Evolutionary conservation across 2,329 filamentous ascomycete genomes (phyloP), one percentile per base, ranked within the genome.

Genomic region (Xylariaceae sp.): DNA sequence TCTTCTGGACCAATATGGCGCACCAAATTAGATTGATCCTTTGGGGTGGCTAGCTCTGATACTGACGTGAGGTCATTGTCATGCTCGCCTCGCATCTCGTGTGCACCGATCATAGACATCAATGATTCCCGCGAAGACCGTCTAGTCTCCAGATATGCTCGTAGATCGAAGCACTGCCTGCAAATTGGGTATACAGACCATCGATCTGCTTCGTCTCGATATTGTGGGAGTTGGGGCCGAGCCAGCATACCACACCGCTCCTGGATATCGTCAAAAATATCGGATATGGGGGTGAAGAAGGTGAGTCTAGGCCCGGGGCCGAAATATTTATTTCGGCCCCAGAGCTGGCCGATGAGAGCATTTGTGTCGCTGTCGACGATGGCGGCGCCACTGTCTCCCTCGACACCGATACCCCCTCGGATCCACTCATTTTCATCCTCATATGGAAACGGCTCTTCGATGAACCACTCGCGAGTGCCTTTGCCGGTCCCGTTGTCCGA

Each of bases 241-340:
- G 62, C 61, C 36, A 72, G 65, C 58, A 76, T 67, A 2, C 69
- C 72, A 42, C 74, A 77, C 43, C 70, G 71, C 57, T 78, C 76
- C 50, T 77, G 74, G 20, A 77, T 75, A 40, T 78, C 75, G 32
- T 78, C 75, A 18, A 78, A 72, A 11, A 78, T 67, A 53, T 78
- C 76, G 24, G 67, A 61, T 15, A 77, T 70, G 1, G 75, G 75
- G 4, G 75, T 77, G 60, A 78, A 78, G 63, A 67, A 78, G 4
- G 75, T 72, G 0, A 70, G 53, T 1, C 76, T 66, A 1, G 73
- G 73, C 0, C 76, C 76, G 0, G 71, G 55, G 0, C 75, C 76
- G 62, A 67, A 75, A 57, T 77, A 77, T 18, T 64, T 69, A 58
- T 77, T 77, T 11, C 75, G 66, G 1, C 75, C 75, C 75, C 75